phyloP scores from a whole-genome alignment of 2,329 filamentous ascomycete genomes.

The Arthrobotrys musiformis region DNA sequence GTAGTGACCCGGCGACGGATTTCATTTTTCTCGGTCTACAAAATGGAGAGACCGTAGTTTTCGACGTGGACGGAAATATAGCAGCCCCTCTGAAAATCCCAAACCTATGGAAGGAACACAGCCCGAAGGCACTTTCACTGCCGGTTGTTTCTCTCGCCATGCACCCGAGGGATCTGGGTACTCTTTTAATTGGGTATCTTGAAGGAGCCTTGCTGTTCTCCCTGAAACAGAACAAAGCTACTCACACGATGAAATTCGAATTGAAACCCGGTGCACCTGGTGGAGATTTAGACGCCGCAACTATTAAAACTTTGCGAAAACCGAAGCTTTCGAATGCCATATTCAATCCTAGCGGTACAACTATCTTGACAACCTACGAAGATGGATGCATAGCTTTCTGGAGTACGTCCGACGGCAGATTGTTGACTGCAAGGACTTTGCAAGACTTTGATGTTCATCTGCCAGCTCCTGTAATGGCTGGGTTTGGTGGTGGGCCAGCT shows the following conservation, averaged over 20 bases:
- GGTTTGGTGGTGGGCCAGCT: slow-evolving; percentile 65
- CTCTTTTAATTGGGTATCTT: slow-evolving; percentile 87
- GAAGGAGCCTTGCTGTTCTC: slow-evolving; percentile 90
- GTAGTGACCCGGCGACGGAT: slow-evolving; percentile 89
- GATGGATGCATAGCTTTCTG: slow-evolving; percentile 93
- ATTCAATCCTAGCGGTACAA: slow-evolving; percentile 95
- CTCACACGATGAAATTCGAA: slow-evolving; percentile 84
- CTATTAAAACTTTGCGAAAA: slow-evolving; percentile 72
- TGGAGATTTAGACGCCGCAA: slow-evolving; percentile 74
- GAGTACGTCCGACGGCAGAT: slow-evolving; percentile 87
- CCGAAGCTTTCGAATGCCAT: slow-evolving; percentile 83
- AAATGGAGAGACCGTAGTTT: slow-evolving; percentile 87
- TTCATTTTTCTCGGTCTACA: slow-evolving; percentile 88
- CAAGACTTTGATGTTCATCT: slow-evolving; percentile 76
- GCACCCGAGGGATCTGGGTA: slow-evolving; percentile 91
- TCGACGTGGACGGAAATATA: slow-evolving; percentile 81
- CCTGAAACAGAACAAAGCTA: slow-evolving; percentile 86
- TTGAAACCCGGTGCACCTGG: slow-evolving; percentile 84
- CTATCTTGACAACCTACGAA: slow-evolving; percentile 85
- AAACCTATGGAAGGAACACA: slow-evolving; percentile 83
- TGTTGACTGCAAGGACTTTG: slow-evolving; percentile 84
- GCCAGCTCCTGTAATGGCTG: slow-evolving; percentile 62
- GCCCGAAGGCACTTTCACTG: slow-evolving; percentile 73
- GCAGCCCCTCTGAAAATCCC: slow-evolving; percentile 82
- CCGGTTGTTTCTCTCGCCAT: slow-evolving; percentile 81